Evolutionary conservation across 345 rosid genomes (phyloP), one percentile per base, ranked within the genome.

Genomic region (Hibiscus mutabilis): DNA sequence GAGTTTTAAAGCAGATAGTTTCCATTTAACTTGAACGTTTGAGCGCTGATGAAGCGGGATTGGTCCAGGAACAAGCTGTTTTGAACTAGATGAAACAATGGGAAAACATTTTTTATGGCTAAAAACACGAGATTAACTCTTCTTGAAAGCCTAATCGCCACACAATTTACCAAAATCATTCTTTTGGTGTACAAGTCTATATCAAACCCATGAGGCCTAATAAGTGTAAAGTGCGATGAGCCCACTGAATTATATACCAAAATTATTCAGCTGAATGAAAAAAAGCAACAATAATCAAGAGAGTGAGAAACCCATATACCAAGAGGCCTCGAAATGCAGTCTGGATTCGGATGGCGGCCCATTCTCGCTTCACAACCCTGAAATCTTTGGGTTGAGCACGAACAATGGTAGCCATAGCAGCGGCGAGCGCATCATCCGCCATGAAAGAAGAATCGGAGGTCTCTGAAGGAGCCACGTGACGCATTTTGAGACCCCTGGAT

Each of bases 301-400:
- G 25, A 40, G 86, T 42, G 42, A 37, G 10, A 37, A 42, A 42
- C 46, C 46, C 14, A 42, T 42, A 92, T 35, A 64, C 97, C 91
- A 95, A 16, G 70, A 90, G 82, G 55, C 96, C 89, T 63, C 99
- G 82, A 12, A 92, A 90, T 42, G 97, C 87, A 9, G 97, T 84
- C 69, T 95, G 98, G 76, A 92, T 88, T 16, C 98, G 89, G 42
- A 91, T 95, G 0, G 96, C 90, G 14, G 97, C 97, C 98, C 98
- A 90, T 83, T 92, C 96, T 70, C 82, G 80, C 79, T 82, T 90
- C 62, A 92, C 79, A 35, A 75, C 81, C 77, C 76, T 73, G 86
- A 95, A 92, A 81, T 89, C 86, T 76, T 79, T 90, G 0, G 96
- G 88, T 0, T 85, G 89, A 75, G 90, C 99, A 51, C 96, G 85